Evolutionary conservation across 2,329 filamentous ascomycete species (phyloP).

Genomic region (Penicillium sp.): DNA sequence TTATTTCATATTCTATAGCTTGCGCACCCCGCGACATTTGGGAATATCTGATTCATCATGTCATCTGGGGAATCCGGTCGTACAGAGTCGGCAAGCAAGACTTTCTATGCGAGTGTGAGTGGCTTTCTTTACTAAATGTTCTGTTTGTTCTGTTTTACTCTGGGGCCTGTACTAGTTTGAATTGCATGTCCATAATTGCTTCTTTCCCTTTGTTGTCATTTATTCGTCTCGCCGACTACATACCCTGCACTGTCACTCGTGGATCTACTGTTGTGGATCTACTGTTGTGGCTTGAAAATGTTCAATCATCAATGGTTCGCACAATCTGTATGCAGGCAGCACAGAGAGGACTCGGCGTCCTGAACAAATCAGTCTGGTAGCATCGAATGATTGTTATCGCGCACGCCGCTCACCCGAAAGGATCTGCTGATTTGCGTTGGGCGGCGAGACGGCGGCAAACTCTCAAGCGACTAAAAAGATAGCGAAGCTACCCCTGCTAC

Average conservation of each 20-base stretch:
- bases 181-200: background rate
- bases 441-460: background rate
- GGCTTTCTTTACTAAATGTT: background rate
- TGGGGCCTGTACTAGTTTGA: background rate
- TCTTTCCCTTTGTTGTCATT: background rate
- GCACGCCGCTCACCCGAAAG: conserved; percentile 2
- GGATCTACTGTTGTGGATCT: conserved; percentile 1
- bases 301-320: background rate
- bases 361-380: background rate
- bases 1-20: background rate
- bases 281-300: background rate
- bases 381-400: background rate
- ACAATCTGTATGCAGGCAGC: background rate
- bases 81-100: conserved; percentile 31
- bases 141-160: too few relatives aligned
- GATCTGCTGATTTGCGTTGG: background rate
- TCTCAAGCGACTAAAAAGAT: background rate
- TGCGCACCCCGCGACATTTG: background rate
- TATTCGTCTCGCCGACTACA: background rate
- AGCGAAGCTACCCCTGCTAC: background rate
- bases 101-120: conserved; percentile 35
- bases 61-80: conserved; percentile 25
- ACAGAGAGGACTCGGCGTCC: background rate
- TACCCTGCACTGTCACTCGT: background rate
- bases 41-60: conserved; percentile 19